A percentile compares a stretch with the other conserved stretches of the same genome.
Conservation (phyloP, 257 asterid species). For the Capsicum baccatum region DNA sequence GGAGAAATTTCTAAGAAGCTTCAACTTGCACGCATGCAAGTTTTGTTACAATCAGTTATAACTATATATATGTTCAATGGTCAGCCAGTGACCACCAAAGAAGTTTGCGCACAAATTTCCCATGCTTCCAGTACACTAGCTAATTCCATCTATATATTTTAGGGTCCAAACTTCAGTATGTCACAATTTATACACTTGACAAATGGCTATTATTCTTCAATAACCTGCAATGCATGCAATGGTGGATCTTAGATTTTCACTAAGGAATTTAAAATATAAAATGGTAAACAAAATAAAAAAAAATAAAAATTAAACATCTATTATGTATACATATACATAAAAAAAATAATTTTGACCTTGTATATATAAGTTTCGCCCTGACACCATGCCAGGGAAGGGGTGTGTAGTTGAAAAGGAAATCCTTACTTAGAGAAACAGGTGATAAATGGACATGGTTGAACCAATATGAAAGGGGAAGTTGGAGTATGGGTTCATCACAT, state of each 20-base stretch:
- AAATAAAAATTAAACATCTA: no score
- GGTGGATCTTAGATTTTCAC: no score
- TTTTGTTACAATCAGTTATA: not conserved
- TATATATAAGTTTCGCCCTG: no score
- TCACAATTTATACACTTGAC: no score
- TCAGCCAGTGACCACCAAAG: not conserved
- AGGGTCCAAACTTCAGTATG: no score
- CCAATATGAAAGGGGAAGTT: conserved; percentile 11
- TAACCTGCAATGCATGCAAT: not conserved
- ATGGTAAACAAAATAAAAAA: no score
- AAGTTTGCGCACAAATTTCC: not conserved
- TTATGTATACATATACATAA: no score
- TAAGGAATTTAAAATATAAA: no score
- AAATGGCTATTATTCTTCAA: not conserved
- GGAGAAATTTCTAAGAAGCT: conserved; percentile 15
- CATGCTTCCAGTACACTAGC: not conserved
- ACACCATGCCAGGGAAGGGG: no score
- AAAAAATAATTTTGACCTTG: no score
- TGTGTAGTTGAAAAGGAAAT: not conserved
- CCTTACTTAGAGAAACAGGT: not conserved
- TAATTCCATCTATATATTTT: not conserved
- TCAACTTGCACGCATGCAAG: not conserved
- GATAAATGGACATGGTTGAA: not conserved
- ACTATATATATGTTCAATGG: not conserved
- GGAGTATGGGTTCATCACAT: conserved; percentile 54